Conservation (phyloP, 192 early-diverging fungal genomes). For the Radiomyces spectabilis region DNA sequence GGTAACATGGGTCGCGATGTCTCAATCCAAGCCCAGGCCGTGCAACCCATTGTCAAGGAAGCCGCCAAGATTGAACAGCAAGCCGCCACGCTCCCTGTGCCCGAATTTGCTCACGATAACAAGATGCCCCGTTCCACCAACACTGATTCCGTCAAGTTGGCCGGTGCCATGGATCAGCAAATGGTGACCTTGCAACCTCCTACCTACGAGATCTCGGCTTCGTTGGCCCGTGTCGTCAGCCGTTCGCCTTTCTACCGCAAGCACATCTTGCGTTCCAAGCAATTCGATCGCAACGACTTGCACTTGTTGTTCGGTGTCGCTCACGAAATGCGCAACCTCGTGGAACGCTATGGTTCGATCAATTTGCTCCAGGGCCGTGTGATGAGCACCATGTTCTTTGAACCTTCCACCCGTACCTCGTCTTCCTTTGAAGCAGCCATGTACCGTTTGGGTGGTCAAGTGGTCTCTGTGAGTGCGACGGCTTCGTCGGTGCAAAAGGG, state of each 20-base stretch:
- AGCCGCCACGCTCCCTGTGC: neutral
- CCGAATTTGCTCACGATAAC: too few relatives aligned
- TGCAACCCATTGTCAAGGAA: too few relatives aligned
- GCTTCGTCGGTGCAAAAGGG: slow-evolving; percentile 93
- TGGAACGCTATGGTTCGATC: slow-evolving; percentile 83
- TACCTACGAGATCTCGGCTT: slow-evolving; percentile 23
- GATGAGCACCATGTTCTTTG: slow-evolving; percentile 93
- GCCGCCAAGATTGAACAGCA: too few relatives aligned
- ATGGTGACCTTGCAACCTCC: slow-evolving; percentile 5
- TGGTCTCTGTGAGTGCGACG: slow-evolving; percentile 80
- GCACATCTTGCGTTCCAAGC: slow-evolving; percentile 85
- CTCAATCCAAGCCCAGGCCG: slow-evolving; percentile 16
- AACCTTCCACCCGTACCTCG: slow-evolving; percentile 91
- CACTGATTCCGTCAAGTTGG: slow-evolving; percentile 13
- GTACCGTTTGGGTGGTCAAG: slow-evolving; percentile 84
- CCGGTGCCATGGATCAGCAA: slow-evolving; percentile 12
- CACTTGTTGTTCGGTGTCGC: slow-evolving; percentile 94
- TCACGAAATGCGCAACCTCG: slow-evolving; percentile 92
- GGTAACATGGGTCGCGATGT: slow-evolving; percentile 38
- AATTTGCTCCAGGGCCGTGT: slow-evolving; percentile 86
- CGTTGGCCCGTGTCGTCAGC: slow-evolving; percentile 44
- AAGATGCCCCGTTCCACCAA: too few relatives aligned
- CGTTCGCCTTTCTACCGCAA: slow-evolving; percentile 87
- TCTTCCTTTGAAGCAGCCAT: slow-evolving; percentile 95
- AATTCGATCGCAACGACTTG: slow-evolving; percentile 89